Percentiles rank a stretch among this genome's conserved stretches.
Conservation (phyloP, 2,329 filamentous ascomycete genomes). For the Arthrinium phaeospermum region DNA sequence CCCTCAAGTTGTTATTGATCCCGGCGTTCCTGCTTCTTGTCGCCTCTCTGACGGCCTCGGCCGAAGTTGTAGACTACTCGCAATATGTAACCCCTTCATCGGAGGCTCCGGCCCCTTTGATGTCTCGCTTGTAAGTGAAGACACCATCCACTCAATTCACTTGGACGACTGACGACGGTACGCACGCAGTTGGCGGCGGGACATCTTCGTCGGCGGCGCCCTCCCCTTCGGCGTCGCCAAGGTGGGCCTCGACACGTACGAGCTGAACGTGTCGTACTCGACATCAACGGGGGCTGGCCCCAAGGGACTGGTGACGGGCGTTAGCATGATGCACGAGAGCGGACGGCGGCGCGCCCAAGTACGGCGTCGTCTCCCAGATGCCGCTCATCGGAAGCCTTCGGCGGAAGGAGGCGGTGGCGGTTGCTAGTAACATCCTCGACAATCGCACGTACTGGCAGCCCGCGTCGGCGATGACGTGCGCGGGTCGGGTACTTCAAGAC, state of each 20-base stretch:
- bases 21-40: not conserved
- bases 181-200: conserved; percentile 32
- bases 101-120: conserved; percentile 50
- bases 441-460: conserved; percentile 54
- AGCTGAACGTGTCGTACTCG: conserved; percentile 29
- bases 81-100: conserved; percentile 59
- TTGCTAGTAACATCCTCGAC: conserved; percentile 60
- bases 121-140: not conserved
- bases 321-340: conserved; percentile 64
- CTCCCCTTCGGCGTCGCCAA: conserved; percentile 55
- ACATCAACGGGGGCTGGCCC: conserved; percentile 65
- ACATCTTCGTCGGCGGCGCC: conserved; percentile 52
- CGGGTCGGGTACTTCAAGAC: conserved; percentile 33
- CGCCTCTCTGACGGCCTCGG: not conserved
- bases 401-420: conserved; percentile 68
- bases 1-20: not conserved
- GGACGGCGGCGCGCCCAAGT: conserved; percentile 48
- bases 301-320: conserved; percentile 58
- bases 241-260: conserved; percentile 61
- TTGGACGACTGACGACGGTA: not conserved
- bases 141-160: too few relatives aligned
- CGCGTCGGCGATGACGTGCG: conserved; percentile 39
- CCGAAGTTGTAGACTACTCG: conserved; percentile 40
- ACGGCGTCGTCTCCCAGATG: conserved; percentile 27
- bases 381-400: conserved; percentile 76